Evolutionary conservation across 495 filamentous ascomycete species (phyloP).

Genomic region (Tuber microsphaerosporum): DNA sequence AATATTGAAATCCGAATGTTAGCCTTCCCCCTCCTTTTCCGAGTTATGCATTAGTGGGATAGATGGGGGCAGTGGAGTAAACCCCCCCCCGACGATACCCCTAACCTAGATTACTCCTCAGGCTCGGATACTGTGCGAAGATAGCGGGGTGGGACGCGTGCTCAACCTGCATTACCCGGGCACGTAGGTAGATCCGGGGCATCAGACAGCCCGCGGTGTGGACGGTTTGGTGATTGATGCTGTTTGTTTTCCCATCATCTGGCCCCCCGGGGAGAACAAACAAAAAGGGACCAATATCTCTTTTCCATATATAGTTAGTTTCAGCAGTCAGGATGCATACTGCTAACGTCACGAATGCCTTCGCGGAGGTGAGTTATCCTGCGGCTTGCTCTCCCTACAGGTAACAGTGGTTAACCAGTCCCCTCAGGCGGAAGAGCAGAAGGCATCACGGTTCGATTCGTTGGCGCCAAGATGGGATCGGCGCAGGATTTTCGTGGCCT

Average conservation of each 20-base stretch:
- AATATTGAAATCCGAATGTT: constrained; percentile 60
- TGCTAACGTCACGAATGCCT: constrained; percentile 53
- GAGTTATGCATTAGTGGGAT: background rate
- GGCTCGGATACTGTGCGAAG: constrained; percentile 58
- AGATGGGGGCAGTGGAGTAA: constrained; percentile 51
- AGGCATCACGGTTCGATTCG: constrained; percentile 52
- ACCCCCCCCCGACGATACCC: constrained; percentile 53
- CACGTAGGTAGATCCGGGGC: constrained; percentile 53
- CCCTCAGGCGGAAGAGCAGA: constrained; percentile 4
- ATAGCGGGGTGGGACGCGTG: constrained; percentile 56
- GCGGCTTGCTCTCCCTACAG: background rate
- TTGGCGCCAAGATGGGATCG: constrained; percentile 66
- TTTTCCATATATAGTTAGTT: constrained; percentile 46
- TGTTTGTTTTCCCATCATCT: constrained; percentile 1
- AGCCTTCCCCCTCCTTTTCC: background rate
- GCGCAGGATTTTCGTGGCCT: constrained; percentile 58
- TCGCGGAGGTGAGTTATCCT: constrained; percentile 44
- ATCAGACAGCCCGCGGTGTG: constrained; percentile 42
- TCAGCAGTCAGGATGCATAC: constrained; percentile 64
- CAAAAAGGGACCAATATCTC: background rate
- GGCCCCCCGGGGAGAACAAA: background rate
- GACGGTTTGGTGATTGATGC: constrained; percentile 46
- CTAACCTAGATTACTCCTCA: constrained; percentile 62
- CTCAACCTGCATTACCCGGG: constrained; percentile 66
- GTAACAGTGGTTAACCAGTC: background rate